Percentiles rank a stretch among this genome's conserved stretches.
Conservation (phyloP, 805 yeast species). For the Lipomyces orientalis region DNA sequence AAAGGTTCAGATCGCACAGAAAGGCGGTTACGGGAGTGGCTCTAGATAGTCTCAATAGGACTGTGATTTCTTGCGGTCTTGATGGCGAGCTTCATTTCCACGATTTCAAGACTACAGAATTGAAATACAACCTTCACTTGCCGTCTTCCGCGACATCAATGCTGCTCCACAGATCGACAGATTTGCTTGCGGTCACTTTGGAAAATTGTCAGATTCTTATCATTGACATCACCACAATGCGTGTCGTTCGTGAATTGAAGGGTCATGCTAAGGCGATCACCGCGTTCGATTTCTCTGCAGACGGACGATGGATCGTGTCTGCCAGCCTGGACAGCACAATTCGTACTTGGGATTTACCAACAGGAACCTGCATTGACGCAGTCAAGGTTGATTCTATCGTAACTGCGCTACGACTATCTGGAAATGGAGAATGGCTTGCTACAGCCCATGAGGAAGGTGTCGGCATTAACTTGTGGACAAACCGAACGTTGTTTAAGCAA, state of each 20-base stretch:
- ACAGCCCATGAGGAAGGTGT: conserved; percentile 89
- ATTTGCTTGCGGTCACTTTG: conserved; percentile 79
- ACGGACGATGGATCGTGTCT: conserved; percentile 93
- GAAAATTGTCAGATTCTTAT: conserved; percentile 87
- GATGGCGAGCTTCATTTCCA: conserved; percentile 90
- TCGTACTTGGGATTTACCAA: conserved; percentile 96
- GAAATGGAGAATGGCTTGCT: conserved; percentile 87
- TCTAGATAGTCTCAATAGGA: conserved; percentile 86
- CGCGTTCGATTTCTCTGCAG: conserved; percentile 86
- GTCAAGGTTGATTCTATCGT: conserved; percentile 78
- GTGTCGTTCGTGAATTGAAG: conserved; percentile 80
- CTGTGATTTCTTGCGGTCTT: conserved; percentile 83
- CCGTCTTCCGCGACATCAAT: conserved; percentile 79
- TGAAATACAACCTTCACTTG: conserved; percentile 67
- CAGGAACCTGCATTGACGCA: conserved; percentile 97
- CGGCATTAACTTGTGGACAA: conserved; percentile 93
- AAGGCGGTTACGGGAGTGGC: conserved; percentile 87
- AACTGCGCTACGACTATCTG: conserved; percentile 79
- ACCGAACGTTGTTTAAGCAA: conserved; percentile 79
- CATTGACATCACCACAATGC: conserved; percentile 79
- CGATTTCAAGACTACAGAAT: conserved; percentile 75
- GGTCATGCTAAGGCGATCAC: conserved; percentile 93
- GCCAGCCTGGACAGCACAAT: conserved; percentile 83
- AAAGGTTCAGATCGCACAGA: conserved; percentile 58
- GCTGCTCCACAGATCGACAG: conserved; percentile 81